A percentile compares a stretch with the other conserved stretches of the same genome.
Evolutionary conservation across 805 yeast genomes (phyloP).

Genomic region (Zygosaccharomyces siamensis): DNA sequence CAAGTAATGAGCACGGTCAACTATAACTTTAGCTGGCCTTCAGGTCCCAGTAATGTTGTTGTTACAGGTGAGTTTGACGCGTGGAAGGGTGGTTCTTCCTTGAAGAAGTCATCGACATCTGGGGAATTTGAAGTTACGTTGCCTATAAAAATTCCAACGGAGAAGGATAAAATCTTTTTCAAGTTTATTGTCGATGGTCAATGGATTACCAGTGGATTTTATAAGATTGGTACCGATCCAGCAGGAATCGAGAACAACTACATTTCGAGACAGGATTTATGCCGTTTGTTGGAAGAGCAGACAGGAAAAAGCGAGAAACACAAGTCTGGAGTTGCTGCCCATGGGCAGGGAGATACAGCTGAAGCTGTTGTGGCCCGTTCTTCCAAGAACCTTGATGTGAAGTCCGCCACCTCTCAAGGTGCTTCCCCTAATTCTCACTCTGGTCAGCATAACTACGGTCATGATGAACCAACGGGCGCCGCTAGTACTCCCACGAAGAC

Average conservation of each 20-base stretch:
- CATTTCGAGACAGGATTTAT: constrained; percentile 17
- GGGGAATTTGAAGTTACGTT: constrained; percentile 58
- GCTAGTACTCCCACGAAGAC: background rate
- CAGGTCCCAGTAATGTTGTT: constrained; percentile 53
- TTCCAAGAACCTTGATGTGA: background rate
- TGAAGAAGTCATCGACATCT: constrained; percentile 50
- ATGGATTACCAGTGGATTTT: constrained; percentile 46
- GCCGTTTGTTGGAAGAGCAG: constrained; percentile 3
- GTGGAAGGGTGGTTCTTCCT: constrained; percentile 57
- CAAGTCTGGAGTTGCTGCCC: background rate
- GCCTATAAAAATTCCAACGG: constrained; percentile 43
- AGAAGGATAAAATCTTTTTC: constrained; percentile 39
- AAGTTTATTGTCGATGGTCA: constrained; percentile 67
- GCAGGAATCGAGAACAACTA: constrained; percentile 39
- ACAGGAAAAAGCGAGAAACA: background rate
- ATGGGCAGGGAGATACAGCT: background rate
- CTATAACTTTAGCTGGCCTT: constrained; percentile 39
- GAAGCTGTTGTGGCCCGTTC: constrained; percentile 1
- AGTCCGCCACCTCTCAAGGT: background rate
- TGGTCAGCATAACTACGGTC: background rate
- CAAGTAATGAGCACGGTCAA: constrained; percentile 11
- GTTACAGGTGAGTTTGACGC: constrained; percentile 69
- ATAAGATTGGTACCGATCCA: constrained; percentile 41
- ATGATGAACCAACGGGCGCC: background rate
- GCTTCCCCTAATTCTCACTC: background rate